Evolutionary conservation across 345 rosid genomes (phyloP), one percentile per base, ranked within the genome.

Genomic region (Lenwebbia sp.): DNA sequence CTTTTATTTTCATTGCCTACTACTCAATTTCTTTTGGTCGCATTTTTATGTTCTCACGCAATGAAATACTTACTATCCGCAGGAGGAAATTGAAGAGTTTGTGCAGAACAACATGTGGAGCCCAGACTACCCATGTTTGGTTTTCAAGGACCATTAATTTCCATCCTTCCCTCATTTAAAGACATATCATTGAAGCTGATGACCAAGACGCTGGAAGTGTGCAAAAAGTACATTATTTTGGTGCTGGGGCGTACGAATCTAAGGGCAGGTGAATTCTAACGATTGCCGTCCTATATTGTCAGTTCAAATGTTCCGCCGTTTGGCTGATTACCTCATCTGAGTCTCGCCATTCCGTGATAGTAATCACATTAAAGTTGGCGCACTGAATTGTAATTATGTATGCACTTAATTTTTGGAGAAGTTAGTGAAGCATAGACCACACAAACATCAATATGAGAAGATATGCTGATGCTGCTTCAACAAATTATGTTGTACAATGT

Each of bases 51-150:
- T 19, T 21, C 52, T 86, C n/a, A 54, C 54, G 57, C 25, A 70
- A 26, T 53, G 76, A 65, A 62, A 10, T 53, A 57, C 14, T 55
- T 82, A 26, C 53, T 58, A 21, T 85, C 54, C 86, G 88, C 93
- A 95, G 99, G 98, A 94, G 90, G 96, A 92, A 88, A 89, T 97
- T 30, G 75, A 87, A 60, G 90, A 91, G 54, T 95, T 86, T 82
- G 99, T 96, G 90, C 86, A 91, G 89, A 92, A 90, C 87, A 96
- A 92, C 94, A 95, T 96, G 99, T 96, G 99, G 99, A 91, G 86
- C 88, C 99, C 99, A 25, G 94, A 93, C 82, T 97, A 97, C 86
- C 96, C 99, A 44, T 92, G 93, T 9, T 82, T 96, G 89, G 99
- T 95, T 49, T 96, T 88, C 89, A 94, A 83, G 88, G 86, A 89